These are phyloP conservation scores for Elongisporangium anandrum DNA, from an alignment of 352 stramenopile genomes.

Conservation along the genomic window DNA sequence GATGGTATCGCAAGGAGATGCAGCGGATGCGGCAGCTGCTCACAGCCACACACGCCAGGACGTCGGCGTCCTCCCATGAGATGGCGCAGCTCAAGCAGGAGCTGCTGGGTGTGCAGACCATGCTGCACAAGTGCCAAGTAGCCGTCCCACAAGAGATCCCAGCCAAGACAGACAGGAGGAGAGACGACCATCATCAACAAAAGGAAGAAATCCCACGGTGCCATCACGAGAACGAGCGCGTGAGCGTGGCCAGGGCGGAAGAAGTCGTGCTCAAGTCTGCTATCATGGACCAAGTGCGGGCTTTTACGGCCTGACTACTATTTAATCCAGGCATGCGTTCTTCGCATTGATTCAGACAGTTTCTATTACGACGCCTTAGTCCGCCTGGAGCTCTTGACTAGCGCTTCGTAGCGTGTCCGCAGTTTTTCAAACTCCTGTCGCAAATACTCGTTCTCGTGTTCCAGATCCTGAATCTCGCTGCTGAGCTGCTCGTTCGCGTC, in stretches of 20 bases:
- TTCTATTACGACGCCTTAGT: background rate
- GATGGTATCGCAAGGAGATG: constrained; percentile 31
- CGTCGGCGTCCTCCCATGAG: constrained; percentile 37
- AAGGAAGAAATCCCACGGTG: constrained; percentile 1
- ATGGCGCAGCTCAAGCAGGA: constrained; percentile 50
- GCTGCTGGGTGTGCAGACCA: constrained; percentile 36
- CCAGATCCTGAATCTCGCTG: constrained; percentile 44
- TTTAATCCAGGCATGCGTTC: constrained; percentile 2
- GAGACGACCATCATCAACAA: constrained; percentile 4
- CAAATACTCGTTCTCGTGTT: constrained; percentile 67
- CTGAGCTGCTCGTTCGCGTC: constrained; percentile 8
- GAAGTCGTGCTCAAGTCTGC: constrained; percentile 28
- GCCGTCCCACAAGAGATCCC: background rate
- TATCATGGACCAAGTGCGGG: constrained; percentile 42
- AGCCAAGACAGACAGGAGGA: background rate
- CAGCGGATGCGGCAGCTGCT: constrained; percentile 42
- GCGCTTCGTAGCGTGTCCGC: constrained; percentile 52
- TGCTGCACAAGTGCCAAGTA: constrained; percentile 29
- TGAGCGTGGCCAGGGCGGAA: constrained; percentile 14
- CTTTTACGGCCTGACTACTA: constrained; percentile 13
- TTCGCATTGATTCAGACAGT: background rate
- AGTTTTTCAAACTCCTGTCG: constrained; percentile 65
- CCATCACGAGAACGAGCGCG: background rate
- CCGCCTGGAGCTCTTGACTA: constrained; percentile 4
- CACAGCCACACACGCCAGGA: constrained; percentile 36